Evolutionary conservation across 495 filamentous ascomycete genomes (phyloP).

Genomic region (Penicillium mononematosum): DNA sequence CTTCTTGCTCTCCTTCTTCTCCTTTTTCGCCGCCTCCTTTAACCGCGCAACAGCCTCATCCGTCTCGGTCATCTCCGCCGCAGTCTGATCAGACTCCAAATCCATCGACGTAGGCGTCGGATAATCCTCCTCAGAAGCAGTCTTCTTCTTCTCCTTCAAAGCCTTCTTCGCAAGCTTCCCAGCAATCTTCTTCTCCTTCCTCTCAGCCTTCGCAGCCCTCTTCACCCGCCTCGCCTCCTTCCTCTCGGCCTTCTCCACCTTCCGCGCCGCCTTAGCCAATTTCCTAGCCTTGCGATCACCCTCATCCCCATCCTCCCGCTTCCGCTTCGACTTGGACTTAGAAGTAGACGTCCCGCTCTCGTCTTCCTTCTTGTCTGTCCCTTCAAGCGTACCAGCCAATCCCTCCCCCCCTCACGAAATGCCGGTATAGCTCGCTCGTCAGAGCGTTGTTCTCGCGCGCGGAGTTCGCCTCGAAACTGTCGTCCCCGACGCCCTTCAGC

Average conservation of each 20-base stretch:
- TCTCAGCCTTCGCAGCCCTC: constrained; percentile 29
- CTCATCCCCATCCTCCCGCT: constrained; percentile 22
- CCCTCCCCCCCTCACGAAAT: constrained; percentile 77
- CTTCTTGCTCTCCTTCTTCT: constrained; percentile 25
- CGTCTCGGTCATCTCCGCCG: constrained; percentile 14
- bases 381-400: constrained; percentile 63
- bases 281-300: constrained; percentile 24
- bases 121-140: constrained; percentile 36
- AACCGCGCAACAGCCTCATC: constrained; percentile 15
- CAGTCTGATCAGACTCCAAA: constrained; percentile 21
- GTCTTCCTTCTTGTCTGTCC: constrained; percentile 22
- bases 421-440: constrained; percentile 69
- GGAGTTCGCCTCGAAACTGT: constrained; percentile 31
- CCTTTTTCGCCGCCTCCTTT: constrained; percentile 25
- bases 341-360: constrained; percentile 16
- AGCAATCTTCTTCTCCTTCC: constrained; percentile 28
- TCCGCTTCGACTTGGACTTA: constrained; percentile 25
- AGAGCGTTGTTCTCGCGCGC: constrained; percentile 35
- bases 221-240: constrained; percentile 34
- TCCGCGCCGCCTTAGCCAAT: constrained; percentile 23
- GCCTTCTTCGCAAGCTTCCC: constrained; percentile 27
- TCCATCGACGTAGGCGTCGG: constrained; percentile 44
- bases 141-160: constrained; percentile 31
- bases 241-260: constrained; percentile 39
- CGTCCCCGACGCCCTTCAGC: constrained; percentile 61